Conservation (phyloP, 1,284 basidiomycete genomes). For the Volvariella volvacea region DNA sequence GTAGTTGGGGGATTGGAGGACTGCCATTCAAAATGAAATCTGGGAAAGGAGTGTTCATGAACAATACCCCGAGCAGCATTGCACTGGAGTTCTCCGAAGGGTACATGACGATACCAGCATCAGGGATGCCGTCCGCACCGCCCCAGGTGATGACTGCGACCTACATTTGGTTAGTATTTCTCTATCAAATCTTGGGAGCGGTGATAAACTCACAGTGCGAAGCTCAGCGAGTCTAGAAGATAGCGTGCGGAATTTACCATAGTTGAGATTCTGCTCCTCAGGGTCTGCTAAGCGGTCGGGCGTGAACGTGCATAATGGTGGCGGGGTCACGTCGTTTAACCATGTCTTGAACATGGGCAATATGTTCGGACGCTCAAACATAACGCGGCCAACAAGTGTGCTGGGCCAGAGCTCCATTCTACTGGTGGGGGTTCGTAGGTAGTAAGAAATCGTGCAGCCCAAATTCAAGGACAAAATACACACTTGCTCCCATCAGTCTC, state of each 20-base stretch:
- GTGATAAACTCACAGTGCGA: constrained; percentile 36
- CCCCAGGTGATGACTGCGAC: constrained; percentile 53
- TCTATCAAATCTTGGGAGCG: constrained; percentile 2
- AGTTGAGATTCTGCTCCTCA: constrained; percentile 40
- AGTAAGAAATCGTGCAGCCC: constrained; percentile 6
- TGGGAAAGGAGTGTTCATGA: constrained; percentile 45
- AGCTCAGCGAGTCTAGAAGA: constrained; percentile 44
- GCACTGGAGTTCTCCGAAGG: constrained; percentile 49
- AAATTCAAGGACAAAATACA: constrained; percentile 17
- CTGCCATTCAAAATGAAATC: constrained; percentile 31
- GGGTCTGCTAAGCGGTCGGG: constrained; percentile 48
- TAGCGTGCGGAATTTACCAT: constrained; percentile 46
- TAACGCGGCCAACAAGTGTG: constrained; percentile 39
- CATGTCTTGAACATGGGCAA: no score
- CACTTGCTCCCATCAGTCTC: constrained; percentile 65
- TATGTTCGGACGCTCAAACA: constrained; percentile 20
- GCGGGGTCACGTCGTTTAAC: constrained; percentile 17
- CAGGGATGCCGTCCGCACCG: constrained; percentile 31
- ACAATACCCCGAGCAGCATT: constrained; percentile 52
- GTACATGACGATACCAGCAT: constrained; percentile 53
- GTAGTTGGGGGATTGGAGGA: no score
- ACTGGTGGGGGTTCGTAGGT: constrained; percentile 20
- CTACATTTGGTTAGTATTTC: constrained; percentile 22
- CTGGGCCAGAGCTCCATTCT: constrained; percentile 45
- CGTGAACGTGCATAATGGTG: constrained; percentile 56